Percentiles rank a stretch among this genome's conserved stretches.
These are phyloP conservation scores for Myriosclerotinia duriaeana DNA, from an alignment of 2,329 filamentous ascomycete genomes.

Conservation along the genomic window DNA sequence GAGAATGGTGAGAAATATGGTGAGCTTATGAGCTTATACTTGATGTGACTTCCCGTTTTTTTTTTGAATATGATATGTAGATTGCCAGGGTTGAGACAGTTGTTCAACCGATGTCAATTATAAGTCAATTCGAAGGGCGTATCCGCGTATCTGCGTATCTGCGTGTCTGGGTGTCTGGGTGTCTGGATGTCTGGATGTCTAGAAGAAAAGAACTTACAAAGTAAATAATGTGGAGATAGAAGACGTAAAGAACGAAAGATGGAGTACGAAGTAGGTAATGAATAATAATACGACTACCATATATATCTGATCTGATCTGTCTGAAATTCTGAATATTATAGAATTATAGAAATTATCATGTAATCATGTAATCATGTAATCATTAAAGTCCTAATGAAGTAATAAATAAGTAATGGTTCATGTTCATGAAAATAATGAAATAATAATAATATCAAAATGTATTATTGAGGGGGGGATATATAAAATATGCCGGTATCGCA, in stretches of 20 bases:
- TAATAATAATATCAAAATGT: too few species aligned
- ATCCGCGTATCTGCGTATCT: not conserved
- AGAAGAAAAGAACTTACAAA: slow-evolving; percentile 10
- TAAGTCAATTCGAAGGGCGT: slow-evolving; percentile 21
- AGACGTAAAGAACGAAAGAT: not conserved
- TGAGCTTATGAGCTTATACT: slow-evolving; percentile 12
- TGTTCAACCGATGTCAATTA: slow-evolving; percentile 10
- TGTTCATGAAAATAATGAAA: not conserved
- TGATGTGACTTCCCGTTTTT: slow-evolving; percentile 14
- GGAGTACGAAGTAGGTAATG: too few species aligned
- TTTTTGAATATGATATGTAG: slow-evolving; percentile 16
- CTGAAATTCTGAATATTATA: not conserved
- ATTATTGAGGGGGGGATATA: not conserved
- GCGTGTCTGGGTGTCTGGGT: too few species aligned
- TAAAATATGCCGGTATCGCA: slow-evolving; percentile 15
- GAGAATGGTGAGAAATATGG: not conserved
- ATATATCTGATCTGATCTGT: not conserved
- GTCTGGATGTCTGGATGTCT: not conserved
- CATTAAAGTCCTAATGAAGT: not conserved
- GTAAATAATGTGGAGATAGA: slow-evolving; percentile 9
- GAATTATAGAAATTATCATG: slow-evolving; percentile 4
- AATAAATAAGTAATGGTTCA: not conserved
- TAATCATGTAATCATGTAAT: not conserved
- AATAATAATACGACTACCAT: not conserved
- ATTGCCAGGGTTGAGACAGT: slow-evolving; percentile 20